Percentiles rank a stretch among this genome's conserved stretches.
These are phyloP conservation scores for Oehlia diaphana DNA, from an alignment of 192 early-diverging fungal genomes.

Conservation along the genomic window DNA sequence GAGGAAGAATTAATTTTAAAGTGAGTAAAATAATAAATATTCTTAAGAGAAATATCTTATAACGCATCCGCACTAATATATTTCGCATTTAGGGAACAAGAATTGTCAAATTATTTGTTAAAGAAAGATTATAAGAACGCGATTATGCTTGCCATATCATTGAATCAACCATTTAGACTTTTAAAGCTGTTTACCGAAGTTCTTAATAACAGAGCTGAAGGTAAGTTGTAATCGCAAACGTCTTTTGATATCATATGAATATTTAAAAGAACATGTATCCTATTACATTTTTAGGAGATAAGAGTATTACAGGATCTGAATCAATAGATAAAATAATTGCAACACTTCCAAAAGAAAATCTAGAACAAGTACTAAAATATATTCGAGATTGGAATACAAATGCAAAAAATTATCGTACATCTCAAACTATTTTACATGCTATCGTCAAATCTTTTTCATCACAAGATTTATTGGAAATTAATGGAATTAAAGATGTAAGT, in stretches of 20 bases:
- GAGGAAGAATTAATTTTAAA: conserved; percentile 73
- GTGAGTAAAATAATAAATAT: conserved; percentile 41
- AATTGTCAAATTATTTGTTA: conserved; percentile 80
- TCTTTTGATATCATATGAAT: background rate
- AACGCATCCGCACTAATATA: background rate
- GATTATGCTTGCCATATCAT: conserved; percentile 81
- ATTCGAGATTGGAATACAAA: conserved; percentile 97
- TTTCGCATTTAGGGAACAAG: conserved; percentile 74
- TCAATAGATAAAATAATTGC: conserved; percentile 72
- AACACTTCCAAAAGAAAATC: conserved; percentile 62
- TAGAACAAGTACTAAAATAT: conserved; percentile 79
- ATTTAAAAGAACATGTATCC: too few species aligned
- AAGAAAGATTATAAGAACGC: conserved; percentile 93
- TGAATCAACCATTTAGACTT: conserved; percentile 87
- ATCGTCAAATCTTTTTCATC: conserved; percentile 68
- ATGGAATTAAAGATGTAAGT: conserved; percentile 72
- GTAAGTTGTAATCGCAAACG: background rate
- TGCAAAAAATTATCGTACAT: conserved; percentile 70
- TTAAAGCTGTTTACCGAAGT: conserved; percentile 71
- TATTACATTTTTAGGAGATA: conserved; percentile 33
- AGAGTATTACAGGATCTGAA: conserved; percentile 58
- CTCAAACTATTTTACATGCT: conserved; percentile 81
- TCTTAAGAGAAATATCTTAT: background rate
- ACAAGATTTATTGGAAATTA: conserved; percentile 70
- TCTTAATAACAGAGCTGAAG: conserved; percentile 46